Evolutionary conservation across 2,329 filamentous ascomycete genomes (phyloP).

Genomic region (Aspergillus fructus): DNA sequence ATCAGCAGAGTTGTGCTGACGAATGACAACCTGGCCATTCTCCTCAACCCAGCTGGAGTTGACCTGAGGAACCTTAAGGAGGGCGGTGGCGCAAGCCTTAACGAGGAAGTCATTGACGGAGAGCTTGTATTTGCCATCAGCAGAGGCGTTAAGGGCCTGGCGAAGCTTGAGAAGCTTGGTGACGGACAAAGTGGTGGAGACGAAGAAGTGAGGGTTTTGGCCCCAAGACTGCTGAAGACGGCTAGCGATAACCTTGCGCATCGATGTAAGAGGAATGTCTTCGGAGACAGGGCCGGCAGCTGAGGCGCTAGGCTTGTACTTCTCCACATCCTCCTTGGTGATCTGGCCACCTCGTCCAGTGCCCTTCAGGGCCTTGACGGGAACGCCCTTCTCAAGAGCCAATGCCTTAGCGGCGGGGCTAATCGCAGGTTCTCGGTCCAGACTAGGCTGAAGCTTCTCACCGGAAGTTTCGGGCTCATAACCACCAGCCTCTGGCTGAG

Average conservation of each 20-base stretch:
- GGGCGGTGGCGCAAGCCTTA: slow-evolving; percentile 88
- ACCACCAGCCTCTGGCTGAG: slow-evolving; percentile 48
- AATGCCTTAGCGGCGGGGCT: slow-evolving; percentile 74
- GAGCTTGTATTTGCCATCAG: slow-evolving; percentile 95
- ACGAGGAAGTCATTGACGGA: slow-evolving; percentile 99
- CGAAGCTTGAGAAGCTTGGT: slow-evolving; percentile 95
- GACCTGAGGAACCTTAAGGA: slow-evolving; percentile 89
- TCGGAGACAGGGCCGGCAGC: slow-evolving; percentile 68
- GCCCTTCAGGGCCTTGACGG: slow-evolving; percentile 77
- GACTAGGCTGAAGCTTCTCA: slow-evolving; percentile 76
- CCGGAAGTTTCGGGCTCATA: slow-evolving; percentile 71
- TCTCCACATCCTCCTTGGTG: slow-evolving; percentile 91
- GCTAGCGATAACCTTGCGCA: slow-evolving; percentile 97
- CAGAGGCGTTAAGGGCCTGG: slow-evolving; percentile 82
- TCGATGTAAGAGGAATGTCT: slow-evolving; percentile 80
- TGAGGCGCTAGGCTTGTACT: slow-evolving; percentile 62
- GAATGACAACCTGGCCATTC: slow-evolving; percentile 75
- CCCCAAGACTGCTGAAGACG: slow-evolving; percentile 85
- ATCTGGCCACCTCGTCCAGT: slow-evolving; percentile 82
- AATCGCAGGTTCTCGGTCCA: slow-evolving; percentile 78
- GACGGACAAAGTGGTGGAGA: slow-evolving; percentile 86
- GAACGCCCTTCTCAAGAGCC: slow-evolving; percentile 80
- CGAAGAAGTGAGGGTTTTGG: slow-evolving; percentile 98
- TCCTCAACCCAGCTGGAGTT: slow-evolving; percentile 90
- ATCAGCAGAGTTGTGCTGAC: slow-evolving; percentile 89